These are phyloP conservation scores for Pseudopyrenochaeta lycopersici DNA, from an alignment of 2,329 filamentous ascomycete species.

Conservation along the genomic window DNA sequence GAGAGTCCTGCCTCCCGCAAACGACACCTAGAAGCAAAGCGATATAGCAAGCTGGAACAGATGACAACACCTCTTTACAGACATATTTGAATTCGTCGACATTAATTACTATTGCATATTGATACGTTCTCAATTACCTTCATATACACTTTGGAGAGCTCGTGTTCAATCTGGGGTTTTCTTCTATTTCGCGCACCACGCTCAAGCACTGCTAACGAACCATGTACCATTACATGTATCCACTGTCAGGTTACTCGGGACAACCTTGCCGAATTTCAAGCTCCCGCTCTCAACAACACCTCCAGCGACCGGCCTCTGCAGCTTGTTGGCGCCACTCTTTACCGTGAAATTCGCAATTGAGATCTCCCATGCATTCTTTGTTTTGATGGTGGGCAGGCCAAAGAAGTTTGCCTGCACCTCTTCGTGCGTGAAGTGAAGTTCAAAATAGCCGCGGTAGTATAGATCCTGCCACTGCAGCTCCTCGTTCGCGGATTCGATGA, in stretches of 20 bases:
- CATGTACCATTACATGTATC: constrained; percentile 46
- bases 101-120: too few species aligned
- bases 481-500: constrained; percentile 58
- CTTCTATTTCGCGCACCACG: constrained; percentile 27
- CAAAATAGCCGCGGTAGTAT: constrained; percentile 78
- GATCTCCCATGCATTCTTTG: constrained; percentile 70
- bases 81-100: too few species aligned
- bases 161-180: too few species aligned
- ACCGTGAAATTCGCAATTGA: constrained; percentile 76
- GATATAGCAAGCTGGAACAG: too few species aligned
- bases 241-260: constrained; percentile 46
- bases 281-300: constrained; percentile 65
- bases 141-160: too few species aligned
- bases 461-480: constrained; percentile 78
- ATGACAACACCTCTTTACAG: too few species aligned
- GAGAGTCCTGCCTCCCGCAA: too few species aligned
- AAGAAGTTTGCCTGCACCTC: constrained; percentile 71
- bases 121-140: too few species aligned
- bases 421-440: constrained; percentile 64
- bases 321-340: constrained; percentile 66
- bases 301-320: constrained; percentile 60
- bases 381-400: constrained; percentile 67
- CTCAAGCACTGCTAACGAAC: constrained; percentile 42
- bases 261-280: constrained; percentile 58
- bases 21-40: too few species aligned